Conservation (phyloP, 2,329 filamentous ascomycete species). For the Domatiomyces catenatus region DNA sequence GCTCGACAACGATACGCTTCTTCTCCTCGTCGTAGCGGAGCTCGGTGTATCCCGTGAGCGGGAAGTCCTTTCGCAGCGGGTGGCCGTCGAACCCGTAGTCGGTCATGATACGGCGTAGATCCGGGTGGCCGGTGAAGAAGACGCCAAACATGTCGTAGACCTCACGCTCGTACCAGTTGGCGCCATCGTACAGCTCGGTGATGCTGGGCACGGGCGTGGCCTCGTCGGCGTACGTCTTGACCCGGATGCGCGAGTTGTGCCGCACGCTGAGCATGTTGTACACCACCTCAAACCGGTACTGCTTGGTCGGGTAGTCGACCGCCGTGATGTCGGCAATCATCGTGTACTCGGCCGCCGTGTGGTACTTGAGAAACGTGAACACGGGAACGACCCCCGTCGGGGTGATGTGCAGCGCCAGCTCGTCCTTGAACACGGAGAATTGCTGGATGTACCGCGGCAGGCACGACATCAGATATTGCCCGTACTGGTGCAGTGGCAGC, state of each 20-base stretch:
- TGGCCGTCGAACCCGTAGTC: conserved; percentile 99
- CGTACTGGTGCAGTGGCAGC: conserved; percentile 81
- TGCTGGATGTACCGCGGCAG: conserved; percentile 97
- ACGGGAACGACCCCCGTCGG: conserved; percentile 79
- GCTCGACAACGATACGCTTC: conserved; percentile 97
- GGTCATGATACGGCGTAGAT: conserved; percentile 95
- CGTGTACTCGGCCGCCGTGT: conserved; percentile 93
- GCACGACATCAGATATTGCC: conserved; percentile 90
- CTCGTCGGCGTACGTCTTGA: conserved; percentile 98
- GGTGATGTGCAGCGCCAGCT: conserved; percentile 84
- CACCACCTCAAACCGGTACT: conserved; percentile 92
- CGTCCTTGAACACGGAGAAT: conserved; percentile 99
- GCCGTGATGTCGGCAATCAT: conserved; percentile 84
- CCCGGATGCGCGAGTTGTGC: conserved; percentile 88
- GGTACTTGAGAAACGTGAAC: conserved; percentile 90
- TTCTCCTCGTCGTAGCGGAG: conserved; percentile 98
- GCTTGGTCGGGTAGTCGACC: conserved; percentile 87
- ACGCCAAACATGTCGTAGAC: conserved; percentile 96
- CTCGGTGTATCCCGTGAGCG: conserved; percentile 93
- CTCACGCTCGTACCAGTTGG: conserved; percentile 97
- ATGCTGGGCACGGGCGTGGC: conserved; percentile 83
- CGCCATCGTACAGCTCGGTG: conserved; percentile 74
- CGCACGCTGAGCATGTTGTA: conserved; percentile 94
- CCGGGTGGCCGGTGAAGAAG: conserved; percentile 89
- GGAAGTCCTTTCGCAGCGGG: conserved; percentile 94